Evolutionary conservation across 306 rosid species (phyloP).

Genomic region (Vigna unguiculata): DNA sequence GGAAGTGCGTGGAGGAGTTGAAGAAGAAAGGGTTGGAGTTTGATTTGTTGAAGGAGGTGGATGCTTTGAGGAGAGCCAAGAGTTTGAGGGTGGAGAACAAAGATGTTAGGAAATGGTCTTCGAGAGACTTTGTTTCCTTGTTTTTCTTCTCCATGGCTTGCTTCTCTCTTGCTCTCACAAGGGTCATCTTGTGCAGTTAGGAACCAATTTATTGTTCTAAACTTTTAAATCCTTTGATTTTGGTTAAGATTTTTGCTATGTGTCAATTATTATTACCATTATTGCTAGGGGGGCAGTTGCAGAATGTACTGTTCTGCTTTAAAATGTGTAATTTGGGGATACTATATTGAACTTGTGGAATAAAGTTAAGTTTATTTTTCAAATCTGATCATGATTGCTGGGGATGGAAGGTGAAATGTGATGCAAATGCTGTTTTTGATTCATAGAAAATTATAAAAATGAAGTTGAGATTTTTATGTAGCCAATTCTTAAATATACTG

Average conservation of each 20-base stretch:
- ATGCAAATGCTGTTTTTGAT: neutral
- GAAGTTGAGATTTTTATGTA: neutral
- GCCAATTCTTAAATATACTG: no score
- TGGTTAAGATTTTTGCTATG: neutral
- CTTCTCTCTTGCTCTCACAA: slow-evolving; percentile 68
- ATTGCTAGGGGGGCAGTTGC: slow-evolving; percentile 43
- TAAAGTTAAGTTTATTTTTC: slow-evolving; percentile 23
- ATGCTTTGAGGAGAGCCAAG: slow-evolving; percentile 90
- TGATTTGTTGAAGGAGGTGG: slow-evolving; percentile 92
- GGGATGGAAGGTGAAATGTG: neutral
- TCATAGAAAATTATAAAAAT: neutral
- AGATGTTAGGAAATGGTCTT: slow-evolving; percentile 82
- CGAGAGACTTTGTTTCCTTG: slow-evolving; percentile 75
- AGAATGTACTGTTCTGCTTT: slow-evolving; percentile 87
- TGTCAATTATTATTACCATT: neutral
- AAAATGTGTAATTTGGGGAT: slow-evolving; percentile 36
- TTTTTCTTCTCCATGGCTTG: slow-evolving; percentile 80
- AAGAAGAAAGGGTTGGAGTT: slow-evolving; percentile 90
- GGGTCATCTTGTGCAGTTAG: slow-evolving; percentile 71
- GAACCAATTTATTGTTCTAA: neutral
- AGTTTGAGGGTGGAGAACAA: slow-evolving; percentile 76
- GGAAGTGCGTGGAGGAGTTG: slow-evolving; percentile 81
- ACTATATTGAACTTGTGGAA: slow-evolving; percentile 27
- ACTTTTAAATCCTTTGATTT: neutral
- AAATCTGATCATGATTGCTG: neutral